Evolutionary conservation across 2,329 filamentous ascomycete genomes (phyloP), one percentile per base, ranked within the genome.

Genomic region (Aspergillus sp.): DNA sequence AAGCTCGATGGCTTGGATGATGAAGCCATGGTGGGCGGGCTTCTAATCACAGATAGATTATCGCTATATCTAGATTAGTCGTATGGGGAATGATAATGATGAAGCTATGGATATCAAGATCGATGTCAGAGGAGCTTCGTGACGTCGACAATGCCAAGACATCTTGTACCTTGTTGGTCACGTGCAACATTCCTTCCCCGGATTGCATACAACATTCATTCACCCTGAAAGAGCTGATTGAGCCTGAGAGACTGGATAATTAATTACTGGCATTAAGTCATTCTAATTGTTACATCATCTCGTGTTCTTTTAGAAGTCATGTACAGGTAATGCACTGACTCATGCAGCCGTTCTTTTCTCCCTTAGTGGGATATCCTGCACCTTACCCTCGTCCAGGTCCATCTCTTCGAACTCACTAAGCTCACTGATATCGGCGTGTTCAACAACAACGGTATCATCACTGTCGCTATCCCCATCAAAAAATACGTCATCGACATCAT

Each of bases 1-100:
- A 86, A 88, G 66, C 86, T 89, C 62, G 83, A 80, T 30, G 72
- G 79, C 64, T 83, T 83, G 49, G 88, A 90, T 57, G 87, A 89
- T 59, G 88, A 90, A 59, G 88, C 87, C 88, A 90, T 90, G 62
- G 56, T 76, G 67, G 44, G 6, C 32, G 44, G 24, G 8, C 26
- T n/a, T 36, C 34, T 30, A 26, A 15, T 52, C 5, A 11, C 8
- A 32, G 11, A 18, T 22, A 22, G 48, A 26, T 24, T 54, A 7
- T 20, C 18, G 50, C 34, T 38, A 17, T 36, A 5, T n/a, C 15
- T 36, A n/a, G 34, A 36, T 6, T 7, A n/a, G 34, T 13, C 5
- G 34, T 36, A n/a, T 36, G 3, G 34, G 34, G 34, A n/a, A n/a
- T n/a, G 15, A 36, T 36, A 36, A n/a, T n/a, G 34, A 36, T n/a